Evolutionary conservation across 2,329 filamentous ascomycete genomes (phyloP), one percentile per base, ranked within the genome.

Genomic region (Ophiostoma sp.): DNA sequence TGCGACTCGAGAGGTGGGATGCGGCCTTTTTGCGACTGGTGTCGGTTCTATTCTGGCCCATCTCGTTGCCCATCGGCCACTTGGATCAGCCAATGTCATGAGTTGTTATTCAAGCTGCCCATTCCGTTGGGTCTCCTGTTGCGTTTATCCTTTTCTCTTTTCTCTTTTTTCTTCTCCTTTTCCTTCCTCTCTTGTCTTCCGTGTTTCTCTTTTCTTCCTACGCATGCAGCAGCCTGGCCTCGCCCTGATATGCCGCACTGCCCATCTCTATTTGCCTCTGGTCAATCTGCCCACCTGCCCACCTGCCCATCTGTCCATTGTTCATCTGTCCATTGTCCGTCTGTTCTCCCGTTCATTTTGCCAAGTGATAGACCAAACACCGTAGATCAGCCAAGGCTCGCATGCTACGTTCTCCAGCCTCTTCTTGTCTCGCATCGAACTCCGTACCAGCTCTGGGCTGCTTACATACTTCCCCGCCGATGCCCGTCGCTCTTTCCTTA

Each of bases 11-110:
- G 60, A 42, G 38, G 60, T 63, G 60, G 60, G 60, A 63, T 42
- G 60, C 60, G 60, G 60, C 60, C 60, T 42, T 63, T 63, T 42
- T 42, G n/a, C 60, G 14, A 63, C 40, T 44, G 60, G 16, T 44
- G 58, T 16, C 60, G 60, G 58, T 5, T 42, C 14, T 44, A 63
- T 42, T 62, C 12, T 27, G 27, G 27, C 27, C 7, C 42, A 44
- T 44, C 42, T 18, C 16, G 5, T 52, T 27, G 27, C 27, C 27
- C 27, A 27, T 27, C 27, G 1, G 27, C 27, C 27, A 27, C 27
- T 9, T 14, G 5, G 14, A n/a, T 16, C 58, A 3, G n/a, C 36
- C 58, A 62, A n/a, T 62, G 58, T 40, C 49, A 18, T 55, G 49
- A 18, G 49, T 11, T 62, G 38, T 62, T 62, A 41, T 40, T 40